phyloP scores from a whole-genome alignment of 2,329 filamentous ascomycete genomes.

The Daldinia sp. region DNA sequence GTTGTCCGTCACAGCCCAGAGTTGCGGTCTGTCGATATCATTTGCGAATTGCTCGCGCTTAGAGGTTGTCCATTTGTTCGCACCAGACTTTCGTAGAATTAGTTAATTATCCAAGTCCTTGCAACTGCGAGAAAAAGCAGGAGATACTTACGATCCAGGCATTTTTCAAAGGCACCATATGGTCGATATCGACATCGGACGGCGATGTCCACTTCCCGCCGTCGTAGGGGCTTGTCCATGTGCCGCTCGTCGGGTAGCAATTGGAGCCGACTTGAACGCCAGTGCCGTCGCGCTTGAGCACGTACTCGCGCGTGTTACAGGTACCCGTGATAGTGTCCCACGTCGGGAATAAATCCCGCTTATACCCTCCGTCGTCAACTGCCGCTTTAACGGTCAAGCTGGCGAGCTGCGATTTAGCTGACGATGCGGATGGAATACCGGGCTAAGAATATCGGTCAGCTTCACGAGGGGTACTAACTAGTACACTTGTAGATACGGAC shows the following conservation, averaged over 20 bases:
- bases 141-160: constrained; percentile 74
- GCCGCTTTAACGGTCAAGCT: constrained; percentile 68
- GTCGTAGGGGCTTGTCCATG: constrained; percentile 80
- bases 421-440: constrained; percentile 70
- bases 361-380: constrained; percentile 68
- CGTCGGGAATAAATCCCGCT: constrained; percentile 76
- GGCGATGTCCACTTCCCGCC: constrained; percentile 76
- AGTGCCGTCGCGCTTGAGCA: constrained; percentile 79
- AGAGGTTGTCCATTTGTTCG: constrained; percentile 76
- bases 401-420: constrained; percentile 69
- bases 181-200: constrained; percentile 83
- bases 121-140: background rate
- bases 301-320: constrained; percentile 80
- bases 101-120: background rate
- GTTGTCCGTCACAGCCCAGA: constrained; percentile 82
- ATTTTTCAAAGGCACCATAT: constrained; percentile 84
- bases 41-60: constrained; percentile 79
- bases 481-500: constrained; percentile 33
- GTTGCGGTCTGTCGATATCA: constrained; percentile 79
- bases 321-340: constrained; percentile 74
- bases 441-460: constrained; percentile 55
- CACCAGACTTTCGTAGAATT: constrained; percentile 70
- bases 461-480: background rate
- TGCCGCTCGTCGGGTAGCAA: constrained; percentile 74
- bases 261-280: constrained; percentile 68